Evolutionary conservation across 1,284 basidiomycete species (phyloP).

Genomic region (Volvariella surrecta): DNA sequence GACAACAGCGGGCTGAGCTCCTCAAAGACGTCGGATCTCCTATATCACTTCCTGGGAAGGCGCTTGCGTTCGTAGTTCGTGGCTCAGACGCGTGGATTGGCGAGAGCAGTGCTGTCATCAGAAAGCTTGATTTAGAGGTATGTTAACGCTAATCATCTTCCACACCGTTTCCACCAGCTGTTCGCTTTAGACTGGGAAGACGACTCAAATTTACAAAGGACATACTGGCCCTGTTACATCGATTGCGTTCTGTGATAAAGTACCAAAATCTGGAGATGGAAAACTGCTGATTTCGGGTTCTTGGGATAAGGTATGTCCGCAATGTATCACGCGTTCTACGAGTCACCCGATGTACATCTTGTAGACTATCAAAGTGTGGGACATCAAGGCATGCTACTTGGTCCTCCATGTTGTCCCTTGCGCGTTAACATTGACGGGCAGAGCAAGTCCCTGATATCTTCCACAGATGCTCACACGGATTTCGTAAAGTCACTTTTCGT

Average conservation of each 20-base stretch:
- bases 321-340: neutral
- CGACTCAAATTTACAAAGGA: constrained; percentile 65
- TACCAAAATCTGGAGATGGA: constrained; percentile 22
- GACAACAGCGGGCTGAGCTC: constrained; percentile 64
- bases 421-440: constrained; percentile 22
- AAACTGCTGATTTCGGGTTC: constrained; percentile 74
- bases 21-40: constrained; percentile 70
- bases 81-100: constrained; percentile 74
- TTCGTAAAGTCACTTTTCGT: constrained; percentile 80
- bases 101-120: constrained; percentile 71
- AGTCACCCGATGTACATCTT: constrained; percentile 5
- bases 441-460: constrained; percentile 63
- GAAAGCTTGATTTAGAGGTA: constrained; percentile 72
- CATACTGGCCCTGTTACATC: constrained; percentile 85
- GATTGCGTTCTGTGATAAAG: constrained; percentile 54
- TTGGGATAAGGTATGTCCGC: constrained; percentile 77
- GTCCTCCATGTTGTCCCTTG: no score
- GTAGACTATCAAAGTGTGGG: constrained; percentile 80
- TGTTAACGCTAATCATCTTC: neutral
- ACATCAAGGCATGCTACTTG: constrained; percentile 53
- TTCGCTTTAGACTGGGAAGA: constrained; percentile 63
- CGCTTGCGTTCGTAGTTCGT: constrained; percentile 60
- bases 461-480: constrained; percentile 74
- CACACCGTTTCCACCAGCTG: constrained; percentile 5
- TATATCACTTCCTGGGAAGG: constrained; percentile 67